These are phyloP conservation scores for Trametes sp. DNA, from an alignment of 1,284 basidiomycete species.

Conservation along the genomic window DNA sequence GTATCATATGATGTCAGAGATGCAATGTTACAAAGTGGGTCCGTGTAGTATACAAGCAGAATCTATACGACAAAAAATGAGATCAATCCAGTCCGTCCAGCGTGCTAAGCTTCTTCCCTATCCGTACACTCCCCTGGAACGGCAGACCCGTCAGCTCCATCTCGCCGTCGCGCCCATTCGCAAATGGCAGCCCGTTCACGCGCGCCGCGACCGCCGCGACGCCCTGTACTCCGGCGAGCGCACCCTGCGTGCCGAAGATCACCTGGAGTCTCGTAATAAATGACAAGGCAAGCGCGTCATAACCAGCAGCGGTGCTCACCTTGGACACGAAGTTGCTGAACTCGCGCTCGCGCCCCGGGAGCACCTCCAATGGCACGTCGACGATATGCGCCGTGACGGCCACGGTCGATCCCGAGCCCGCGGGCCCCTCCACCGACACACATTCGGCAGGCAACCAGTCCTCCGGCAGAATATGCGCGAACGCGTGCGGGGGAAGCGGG, in stretches of 20 bases:
- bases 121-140: conserved; percentile 67
- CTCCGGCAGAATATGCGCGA: conserved; percentile 73
- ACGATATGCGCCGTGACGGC: conserved; percentile 67
- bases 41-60: conserved; percentile 5
- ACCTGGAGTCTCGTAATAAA: conserved; percentile 51
- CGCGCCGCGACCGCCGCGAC: conserved; percentile 65
- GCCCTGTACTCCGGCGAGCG: conserved; percentile 73
- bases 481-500: conserved; percentile 72
- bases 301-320: conserved; percentile 51
- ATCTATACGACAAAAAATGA: conserved; percentile 2
- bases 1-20: neutral
- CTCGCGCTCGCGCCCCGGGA: conserved; percentile 75
- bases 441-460: conserved; percentile 71
- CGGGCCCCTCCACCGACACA: conserved; percentile 47
- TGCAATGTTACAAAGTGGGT: neutral
- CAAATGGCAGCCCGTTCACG: conserved; percentile 68
- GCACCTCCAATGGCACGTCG: conserved; percentile 76
- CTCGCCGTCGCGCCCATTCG: conserved; percentile 45
- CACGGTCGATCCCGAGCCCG: conserved; percentile 60
- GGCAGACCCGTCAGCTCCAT: conserved; percentile 70
- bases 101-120: conserved; percentile 64
- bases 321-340: conserved; percentile 79
- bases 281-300: neutral
- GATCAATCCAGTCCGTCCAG: conserved; percentile 10
- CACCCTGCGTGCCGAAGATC: conserved; percentile 69